Conservation (phyloP, 2,329 filamentous ascomycete genomes). For the Colletotrichum musae region DNA sequence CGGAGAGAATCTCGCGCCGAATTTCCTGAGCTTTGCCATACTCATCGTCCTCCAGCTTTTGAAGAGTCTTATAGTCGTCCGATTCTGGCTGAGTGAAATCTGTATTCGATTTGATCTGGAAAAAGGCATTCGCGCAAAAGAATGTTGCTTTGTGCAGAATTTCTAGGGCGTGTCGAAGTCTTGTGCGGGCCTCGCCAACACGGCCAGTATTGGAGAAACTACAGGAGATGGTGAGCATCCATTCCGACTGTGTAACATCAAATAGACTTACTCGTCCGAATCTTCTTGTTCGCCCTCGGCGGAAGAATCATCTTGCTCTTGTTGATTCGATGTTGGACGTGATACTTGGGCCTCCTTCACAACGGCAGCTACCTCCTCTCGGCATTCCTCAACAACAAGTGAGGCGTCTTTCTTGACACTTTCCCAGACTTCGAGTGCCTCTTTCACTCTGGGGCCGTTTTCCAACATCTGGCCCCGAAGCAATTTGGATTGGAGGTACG, state of each 20-base stretch:
- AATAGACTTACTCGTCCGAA: constrained; percentile 55
- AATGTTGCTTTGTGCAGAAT: constrained; percentile 87
- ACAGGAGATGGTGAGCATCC: constrained; percentile 78
- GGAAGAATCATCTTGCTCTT: background rate
- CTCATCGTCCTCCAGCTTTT: constrained; percentile 77
- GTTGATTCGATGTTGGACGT: background rate
- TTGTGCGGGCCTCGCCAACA: constrained; percentile 72
- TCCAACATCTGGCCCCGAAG: constrained; percentile 84
- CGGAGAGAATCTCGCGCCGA: constrained; percentile 82
- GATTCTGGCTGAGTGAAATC: constrained; percentile 76
- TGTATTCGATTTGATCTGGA: constrained; percentile 83
- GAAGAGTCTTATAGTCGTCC: constrained; percentile 75
- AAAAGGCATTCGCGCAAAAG: constrained; percentile 87
- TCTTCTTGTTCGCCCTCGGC: constrained; percentile 54
- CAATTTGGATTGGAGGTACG: constrained; percentile 74
- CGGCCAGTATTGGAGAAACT: constrained; percentile 58
- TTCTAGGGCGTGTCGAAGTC: constrained; percentile 81
- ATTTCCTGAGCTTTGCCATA: constrained; percentile 86
- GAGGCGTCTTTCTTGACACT: constrained; percentile 65
- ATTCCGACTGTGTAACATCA: constrained; percentile 51
- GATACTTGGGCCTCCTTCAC: constrained; percentile 46
- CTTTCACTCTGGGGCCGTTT: constrained; percentile 76
- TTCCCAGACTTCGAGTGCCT: constrained; percentile 81
- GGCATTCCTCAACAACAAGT: constrained; percentile 73
- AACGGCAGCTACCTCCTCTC: constrained; percentile 71